These are phyloP conservation scores for Plasmodium adleri DNA, from an alignment of 169 alveolate species.

Conservation along the genomic window DNA sequence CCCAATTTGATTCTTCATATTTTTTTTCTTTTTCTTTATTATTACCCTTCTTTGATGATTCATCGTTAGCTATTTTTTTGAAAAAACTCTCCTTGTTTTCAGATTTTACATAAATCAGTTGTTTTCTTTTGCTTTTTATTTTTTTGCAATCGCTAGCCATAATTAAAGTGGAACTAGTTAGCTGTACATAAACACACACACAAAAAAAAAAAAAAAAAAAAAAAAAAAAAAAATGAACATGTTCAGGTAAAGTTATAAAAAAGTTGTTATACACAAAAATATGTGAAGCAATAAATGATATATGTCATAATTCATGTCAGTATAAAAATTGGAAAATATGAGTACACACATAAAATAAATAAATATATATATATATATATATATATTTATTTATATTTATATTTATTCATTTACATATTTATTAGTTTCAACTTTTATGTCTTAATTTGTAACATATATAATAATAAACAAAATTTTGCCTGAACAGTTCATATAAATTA, in stretches of 20 bases:
- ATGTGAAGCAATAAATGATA: too few relatives aligned
- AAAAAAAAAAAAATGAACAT: not conserved
- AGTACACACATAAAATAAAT: not conserved
- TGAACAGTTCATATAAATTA: not conserved
- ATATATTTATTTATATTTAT: not conserved
- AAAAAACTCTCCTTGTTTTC: slow-evolving; percentile 33
- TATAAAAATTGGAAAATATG: too few relatives aligned
- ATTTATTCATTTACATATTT: not conserved
- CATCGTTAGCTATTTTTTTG: slow-evolving; percentile 12
- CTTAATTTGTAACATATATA: not conserved
- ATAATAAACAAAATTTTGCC: not conserved
- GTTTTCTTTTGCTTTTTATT: slow-evolving; percentile 70
- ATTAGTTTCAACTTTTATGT: not conserved
- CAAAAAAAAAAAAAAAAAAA: not conserved
- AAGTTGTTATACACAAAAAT: not conserved
- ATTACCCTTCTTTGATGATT: not conserved
- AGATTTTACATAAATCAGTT: slow-evolving; percentile 39
- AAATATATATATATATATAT: slow-evolving; percentile 7
- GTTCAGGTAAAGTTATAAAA: too few relatives aligned
- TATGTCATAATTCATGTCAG: too few relatives aligned
- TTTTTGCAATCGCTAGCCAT: slow-evolving; percentile 69
- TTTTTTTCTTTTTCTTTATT: too few relatives aligned
- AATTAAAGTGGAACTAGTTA: slow-evolving; percentile 56
- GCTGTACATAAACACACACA: not conserved
- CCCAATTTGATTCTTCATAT: not conserved